These are phyloP conservation scores for Phialophora tarda DNA, from an alignment of 2,329 filamentous ascomycete species.

Conservation along the genomic window DNA sequence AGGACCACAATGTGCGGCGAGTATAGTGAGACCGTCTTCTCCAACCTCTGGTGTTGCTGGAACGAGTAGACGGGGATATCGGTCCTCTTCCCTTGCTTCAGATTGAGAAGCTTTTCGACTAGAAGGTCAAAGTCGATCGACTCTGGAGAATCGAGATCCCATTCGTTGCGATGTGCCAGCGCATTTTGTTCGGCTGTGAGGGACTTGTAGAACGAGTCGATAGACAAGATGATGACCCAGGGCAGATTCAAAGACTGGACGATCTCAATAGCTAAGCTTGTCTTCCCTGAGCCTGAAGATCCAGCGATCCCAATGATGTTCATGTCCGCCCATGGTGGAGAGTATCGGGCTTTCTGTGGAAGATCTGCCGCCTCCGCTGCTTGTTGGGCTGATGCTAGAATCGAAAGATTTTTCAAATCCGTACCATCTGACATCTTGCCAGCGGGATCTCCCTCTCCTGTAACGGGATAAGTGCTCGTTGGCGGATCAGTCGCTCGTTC, in stretches of 20 bases:
- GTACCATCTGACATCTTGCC: slow-evolving; percentile 7
- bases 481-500: background rate
- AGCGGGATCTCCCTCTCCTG: background rate
- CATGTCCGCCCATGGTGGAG: slow-evolving; percentile 92
- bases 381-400: slow-evolving; percentile 19
- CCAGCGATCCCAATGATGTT: slow-evolving; percentile 97
- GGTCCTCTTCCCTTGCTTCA: slow-evolving; percentile 77
- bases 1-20: slow-evolving; percentile 94
- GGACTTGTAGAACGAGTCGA: slow-evolving; percentile 98
- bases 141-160: slow-evolving; percentile 92
- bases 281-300: slow-evolving; percentile 94
- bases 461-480: background rate
- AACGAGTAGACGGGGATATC: slow-evolving; percentile 97
- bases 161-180: slow-evolving; percentile 86
- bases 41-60: slow-evolving; percentile 80
- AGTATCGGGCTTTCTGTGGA: slow-evolving; percentile 70
- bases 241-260: slow-evolving; percentile 87
- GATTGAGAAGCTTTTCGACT: slow-evolving; percentile 76
- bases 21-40: slow-evolving; percentile 85
- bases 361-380: slow-evolving; percentile 16
- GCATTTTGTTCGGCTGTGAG: slow-evolving; percentile 78
- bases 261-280: slow-evolving; percentile 89
- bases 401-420: slow-evolving; percentile 19
- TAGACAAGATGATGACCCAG: slow-evolving; percentile 97
- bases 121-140: slow-evolving; percentile 94